These are phyloP conservation scores for Pythium utonaiense DNA, from an alignment of 352 stramenopile species.

Conservation along the genomic window DNA sequence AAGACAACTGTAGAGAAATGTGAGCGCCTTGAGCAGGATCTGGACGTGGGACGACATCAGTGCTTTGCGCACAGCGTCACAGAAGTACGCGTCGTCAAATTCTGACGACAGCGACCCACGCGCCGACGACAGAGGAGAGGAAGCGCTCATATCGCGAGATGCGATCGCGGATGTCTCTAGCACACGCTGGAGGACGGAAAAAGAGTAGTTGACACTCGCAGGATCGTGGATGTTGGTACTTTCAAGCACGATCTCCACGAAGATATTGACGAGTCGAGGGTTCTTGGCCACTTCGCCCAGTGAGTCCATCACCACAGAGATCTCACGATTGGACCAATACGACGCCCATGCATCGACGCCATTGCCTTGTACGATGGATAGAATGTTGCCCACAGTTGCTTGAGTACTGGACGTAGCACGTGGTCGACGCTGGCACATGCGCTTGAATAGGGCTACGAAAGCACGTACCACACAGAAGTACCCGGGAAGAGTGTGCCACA, in stretches of 20 bases:
- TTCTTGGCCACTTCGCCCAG: constrained; percentile 68
- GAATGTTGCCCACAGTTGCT: constrained; percentile 40
- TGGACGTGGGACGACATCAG: constrained; percentile 76
- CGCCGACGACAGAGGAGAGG: background rate
- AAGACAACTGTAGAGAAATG: constrained; percentile 81
- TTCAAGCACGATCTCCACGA: constrained; percentile 80
- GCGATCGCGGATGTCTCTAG: constrained; percentile 25
- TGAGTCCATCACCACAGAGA: constrained; percentile 35
- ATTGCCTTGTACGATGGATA: constrained; percentile 55
- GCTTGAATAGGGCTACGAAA: constrained; percentile 66
- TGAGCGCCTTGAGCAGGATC: constrained; percentile 83
- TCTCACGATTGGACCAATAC: constrained; percentile 61
- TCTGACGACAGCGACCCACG: constrained; percentile 12
- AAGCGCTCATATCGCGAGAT: constrained; percentile 3
- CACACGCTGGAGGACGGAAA: constrained; percentile 75
- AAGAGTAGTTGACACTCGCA: constrained; percentile 80
- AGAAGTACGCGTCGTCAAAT: constrained; percentile 75
- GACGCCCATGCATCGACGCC: constrained; percentile 60
- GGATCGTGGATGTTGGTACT: constrained; percentile 82
- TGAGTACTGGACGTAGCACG: constrained; percentile 37
- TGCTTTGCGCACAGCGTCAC: constrained; percentile 61
- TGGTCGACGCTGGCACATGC: constrained; percentile 70
- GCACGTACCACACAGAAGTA: constrained; percentile 71
- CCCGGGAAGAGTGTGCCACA: constrained; percentile 78
- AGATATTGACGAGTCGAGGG: constrained; percentile 58